Evolutionary conservation across 345 rosid species (phyloP), one percentile per base, ranked within the genome.

Genomic region (Melaleuca quinquenervia): DNA sequence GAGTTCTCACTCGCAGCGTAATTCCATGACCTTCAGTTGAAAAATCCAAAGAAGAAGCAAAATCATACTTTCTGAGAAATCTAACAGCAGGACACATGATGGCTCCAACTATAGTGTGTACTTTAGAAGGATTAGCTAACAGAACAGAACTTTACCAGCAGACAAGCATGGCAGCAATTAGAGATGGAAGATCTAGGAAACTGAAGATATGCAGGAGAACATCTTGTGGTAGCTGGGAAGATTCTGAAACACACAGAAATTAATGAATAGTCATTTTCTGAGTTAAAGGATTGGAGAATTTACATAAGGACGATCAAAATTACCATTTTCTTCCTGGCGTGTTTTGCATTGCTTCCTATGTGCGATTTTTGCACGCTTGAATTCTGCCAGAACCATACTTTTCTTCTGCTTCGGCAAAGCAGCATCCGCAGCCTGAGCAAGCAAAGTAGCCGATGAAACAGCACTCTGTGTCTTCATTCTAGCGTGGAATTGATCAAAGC

Each of bases 341-440:
- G 90, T 87, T 88, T 93, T 97, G 74, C 82, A 36, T n/a, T 87
- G 90, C 87, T 96, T 93, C 88, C 91, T 95, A 29, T 86, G 91
- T 84, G 96, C 95, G 87, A 97, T 94, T 89, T 89, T 95, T 10
- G 99, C 96, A 41, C 91, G 95, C 90, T 93, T 97, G 87, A 92
- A 94, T 91, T 96, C 96, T 26, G 89, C 88, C 82, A 93, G 85
- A 48, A 94, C 96, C 85, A 92, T 84, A 87, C 87, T 95, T 88
- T 90, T 97, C 93, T 93, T 96, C 91, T 97, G 98, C 92, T 97
- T 97, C 0, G 98, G 99, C 84, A 97, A 82, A 21, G 87, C 87
- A 18, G 93, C 91, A 89, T 95, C 96, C 15, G 93, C 95, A 85
- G 96, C 93, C 89, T 92, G 96, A 62, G 91, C 56, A 41, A 97